These are phyloP conservation scores for Inga oerstediana DNA, from an alignment of 306 rosid species.

Conservation along the genomic window DNA sequence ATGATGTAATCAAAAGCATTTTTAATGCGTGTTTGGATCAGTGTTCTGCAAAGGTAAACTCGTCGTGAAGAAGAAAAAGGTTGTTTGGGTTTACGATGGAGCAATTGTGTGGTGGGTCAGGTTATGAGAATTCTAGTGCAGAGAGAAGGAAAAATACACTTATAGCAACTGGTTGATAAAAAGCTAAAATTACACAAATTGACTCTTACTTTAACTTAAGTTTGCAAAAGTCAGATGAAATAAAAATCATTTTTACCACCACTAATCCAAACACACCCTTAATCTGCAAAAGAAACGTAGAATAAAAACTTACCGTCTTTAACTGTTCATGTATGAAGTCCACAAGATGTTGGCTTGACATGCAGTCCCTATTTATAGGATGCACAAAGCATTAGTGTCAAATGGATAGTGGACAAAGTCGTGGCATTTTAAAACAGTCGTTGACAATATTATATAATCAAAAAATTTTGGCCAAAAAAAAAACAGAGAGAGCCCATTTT, in stretches of 20 bases:
- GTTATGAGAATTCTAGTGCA: background rate
- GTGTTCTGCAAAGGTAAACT: background rate
- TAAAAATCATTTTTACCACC: too few relatives aligned
- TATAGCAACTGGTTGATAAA: background rate
- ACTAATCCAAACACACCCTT: too few relatives aligned
- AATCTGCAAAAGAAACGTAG: background rate
- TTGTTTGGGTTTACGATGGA: too few relatives aligned
- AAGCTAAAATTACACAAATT: background rate
- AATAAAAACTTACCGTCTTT: constrained; percentile 56
- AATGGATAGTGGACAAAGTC: background rate
- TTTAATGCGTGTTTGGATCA: background rate
- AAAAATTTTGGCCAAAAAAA: background rate
- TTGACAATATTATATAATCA: background rate
- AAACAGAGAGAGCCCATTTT: background rate
- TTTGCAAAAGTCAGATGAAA: too few relatives aligned
- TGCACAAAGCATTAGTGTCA: background rate
- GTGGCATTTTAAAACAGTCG: background rate
- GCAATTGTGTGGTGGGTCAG: background rate
- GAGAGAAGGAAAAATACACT: background rate
- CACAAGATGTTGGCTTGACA: constrained; percentile 95
- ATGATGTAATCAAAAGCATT: background rate
- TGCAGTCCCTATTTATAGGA: constrained; percentile 73
- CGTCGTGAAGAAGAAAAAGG: background rate
- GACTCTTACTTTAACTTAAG: background rate
- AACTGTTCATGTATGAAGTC: constrained; percentile 69